A percentile compares a stretch with the other conserved stretches of the same genome.
phyloP scores from a whole-genome alignment of 768 basidiomycete genomes.

The Termitomyces heimii region DNA sequence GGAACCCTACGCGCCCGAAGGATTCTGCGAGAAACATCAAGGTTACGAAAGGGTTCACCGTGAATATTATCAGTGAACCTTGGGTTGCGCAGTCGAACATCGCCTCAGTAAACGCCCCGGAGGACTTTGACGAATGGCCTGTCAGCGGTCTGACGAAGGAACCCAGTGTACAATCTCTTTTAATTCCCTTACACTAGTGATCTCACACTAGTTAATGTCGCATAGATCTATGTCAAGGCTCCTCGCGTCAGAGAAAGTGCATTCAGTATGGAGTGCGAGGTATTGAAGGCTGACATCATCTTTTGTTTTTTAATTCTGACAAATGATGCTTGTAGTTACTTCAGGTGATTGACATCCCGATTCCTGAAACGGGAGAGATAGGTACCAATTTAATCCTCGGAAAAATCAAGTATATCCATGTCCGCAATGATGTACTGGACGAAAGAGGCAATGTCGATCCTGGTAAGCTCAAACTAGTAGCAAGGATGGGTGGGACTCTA shows the following conservation, averaged over 20 bases:
- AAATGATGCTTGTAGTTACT: constrained; percentile 27
- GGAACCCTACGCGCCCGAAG: constrained; percentile 24
- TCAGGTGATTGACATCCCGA: constrained; percentile 33
- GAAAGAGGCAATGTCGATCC: constrained; percentile 38
- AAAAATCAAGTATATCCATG: constrained; percentile 49
- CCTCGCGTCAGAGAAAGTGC: constrained; percentile 60
- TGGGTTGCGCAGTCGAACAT: constrained; percentile 55
- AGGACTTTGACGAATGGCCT: constrained; percentile 51
- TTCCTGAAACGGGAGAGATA: constrained; percentile 28
- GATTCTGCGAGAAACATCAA: constrained; percentile 66
- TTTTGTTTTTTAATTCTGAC: constrained; percentile 20
- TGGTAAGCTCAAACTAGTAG: constrained; percentile 39
- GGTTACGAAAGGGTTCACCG: constrained; percentile 60
- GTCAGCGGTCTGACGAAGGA: constrained; percentile 55
- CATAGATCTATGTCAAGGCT: constrained; percentile 40
- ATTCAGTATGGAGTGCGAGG: constrained; percentile 59
- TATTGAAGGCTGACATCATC: constrained; percentile 4
- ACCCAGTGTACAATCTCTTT: constrained; percentile 38
- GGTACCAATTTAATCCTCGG: constrained; percentile 44
- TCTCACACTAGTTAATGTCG: not conserved
- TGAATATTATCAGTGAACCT: constrained; percentile 71
- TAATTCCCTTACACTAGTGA: not conserved
- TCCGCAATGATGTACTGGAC: constrained; percentile 48
- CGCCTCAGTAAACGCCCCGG: constrained; percentile 46
- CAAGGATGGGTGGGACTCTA: constrained; percentile 47